Evolutionary conservation across 176 grass and related monocot species (phyloP).

Genomic region (Tillandsia fasciculata): DNA sequence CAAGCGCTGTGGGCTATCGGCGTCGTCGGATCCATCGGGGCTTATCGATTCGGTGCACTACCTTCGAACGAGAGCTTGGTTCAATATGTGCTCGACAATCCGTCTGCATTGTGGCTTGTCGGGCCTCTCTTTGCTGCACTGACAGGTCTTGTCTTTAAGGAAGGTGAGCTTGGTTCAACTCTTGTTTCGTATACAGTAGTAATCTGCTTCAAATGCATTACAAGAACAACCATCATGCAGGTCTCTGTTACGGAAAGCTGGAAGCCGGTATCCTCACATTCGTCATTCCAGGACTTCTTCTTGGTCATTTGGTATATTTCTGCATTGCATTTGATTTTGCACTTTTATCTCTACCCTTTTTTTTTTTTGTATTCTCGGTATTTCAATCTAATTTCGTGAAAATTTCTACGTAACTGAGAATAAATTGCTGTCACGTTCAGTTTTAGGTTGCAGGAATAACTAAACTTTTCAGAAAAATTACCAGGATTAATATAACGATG

Average conservation of each 20-base stretch:
- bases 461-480: too few species aligned
- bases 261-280: conserved; percentile 88
- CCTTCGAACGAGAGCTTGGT: conserved; percentile 51
- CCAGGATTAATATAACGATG: too few species aligned
- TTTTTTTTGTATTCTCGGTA: neutral
- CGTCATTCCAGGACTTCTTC: conserved; percentile 80
- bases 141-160: conserved; percentile 89
- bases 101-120: conserved; percentile 46
- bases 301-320: conserved; percentile 71
- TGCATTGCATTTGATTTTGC: neutral
- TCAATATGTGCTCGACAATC: conserved; percentile 51
- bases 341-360: neutral
- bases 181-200: neutral
- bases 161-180: conserved; percentile 34
- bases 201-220: neutral
- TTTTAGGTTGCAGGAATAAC: too few species aligned
- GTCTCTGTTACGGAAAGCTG: conserved; percentile 84
- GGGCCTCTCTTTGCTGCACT: conserved; percentile 73
- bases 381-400: neutral
- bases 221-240: conserved; percentile 15
- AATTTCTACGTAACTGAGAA: neutral
- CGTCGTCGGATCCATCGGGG: conserved; percentile 41
- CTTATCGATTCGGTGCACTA: conserved; percentile 38
- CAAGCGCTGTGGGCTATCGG: conserved; percentile 67
- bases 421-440: too few species aligned